phyloP scores from a whole-genome alignment of 371 early-diverging fungal species.

The Nematocida ausubeli region DNA sequence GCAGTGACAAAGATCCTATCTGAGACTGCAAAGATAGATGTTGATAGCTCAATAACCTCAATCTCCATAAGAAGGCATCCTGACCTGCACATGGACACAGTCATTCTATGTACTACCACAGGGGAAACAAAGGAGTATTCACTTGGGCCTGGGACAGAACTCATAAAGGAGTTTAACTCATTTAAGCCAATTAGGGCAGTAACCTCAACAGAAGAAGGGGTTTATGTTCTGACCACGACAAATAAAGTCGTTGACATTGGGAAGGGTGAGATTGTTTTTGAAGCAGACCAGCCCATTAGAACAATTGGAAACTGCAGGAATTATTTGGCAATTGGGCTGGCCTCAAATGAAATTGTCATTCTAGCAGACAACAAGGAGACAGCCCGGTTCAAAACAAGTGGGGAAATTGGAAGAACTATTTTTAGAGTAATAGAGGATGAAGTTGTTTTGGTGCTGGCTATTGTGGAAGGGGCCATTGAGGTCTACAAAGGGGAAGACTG shows the following conservation, averaged over 20 bases:
- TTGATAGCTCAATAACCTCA: conserved; percentile 20
- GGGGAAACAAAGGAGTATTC: conserved; percentile 50
- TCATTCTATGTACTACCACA: conserved; percentile 26
- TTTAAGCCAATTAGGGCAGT: conserved; percentile 54
- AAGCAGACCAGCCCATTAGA: conserved; percentile 29
- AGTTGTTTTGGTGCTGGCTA: conserved; percentile 19
- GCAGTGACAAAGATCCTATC: conserved; percentile 47
- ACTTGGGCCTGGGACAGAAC: conserved; percentile 9
- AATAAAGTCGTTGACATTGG: conserved; percentile 48
- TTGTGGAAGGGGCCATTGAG: conserved; percentile 36
- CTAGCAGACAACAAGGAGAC: conserved; percentile 27
- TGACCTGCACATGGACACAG: conserved; percentile 35
- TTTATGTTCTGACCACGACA: conserved; percentile 46
- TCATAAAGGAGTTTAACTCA: conserved; percentile 30
- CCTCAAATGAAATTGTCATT: conserved; percentile 33
- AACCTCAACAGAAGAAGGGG: conserved; percentile 40
- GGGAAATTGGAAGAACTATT: conserved; percentile 41
- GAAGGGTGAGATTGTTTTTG: conserved; percentile 30
- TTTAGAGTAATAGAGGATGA: conserved; percentile 11
- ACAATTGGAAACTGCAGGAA: conserved; percentile 22
- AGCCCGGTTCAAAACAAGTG: conserved; percentile 10
- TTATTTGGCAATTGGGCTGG: conserved; percentile 41
- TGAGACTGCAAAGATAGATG: conserved; percentile 35
- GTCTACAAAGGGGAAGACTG: conserved; percentile 8
- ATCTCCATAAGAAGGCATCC: conserved; percentile 53